Evolutionary conservation across 75 land plant genomes (phyloP).

Genomic region (Pseudotsuga menziesii): DNA sequence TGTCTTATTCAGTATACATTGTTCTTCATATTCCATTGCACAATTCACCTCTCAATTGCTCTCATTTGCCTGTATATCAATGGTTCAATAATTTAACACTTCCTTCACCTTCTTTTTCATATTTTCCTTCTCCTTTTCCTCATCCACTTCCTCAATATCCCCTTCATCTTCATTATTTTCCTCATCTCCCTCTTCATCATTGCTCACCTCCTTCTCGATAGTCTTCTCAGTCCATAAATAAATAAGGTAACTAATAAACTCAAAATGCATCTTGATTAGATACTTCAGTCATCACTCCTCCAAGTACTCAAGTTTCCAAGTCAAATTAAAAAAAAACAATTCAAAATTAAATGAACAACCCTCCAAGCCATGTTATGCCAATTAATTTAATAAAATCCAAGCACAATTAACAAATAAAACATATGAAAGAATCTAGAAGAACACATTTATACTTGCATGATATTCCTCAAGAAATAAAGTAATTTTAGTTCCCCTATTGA

Average conservation of each 20-base stretch:
- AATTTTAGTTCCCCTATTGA: constrained; percentile 74
- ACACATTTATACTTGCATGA: no score
- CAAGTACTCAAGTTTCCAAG: constrained; percentile 15
- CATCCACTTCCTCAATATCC: constrained; percentile 43
- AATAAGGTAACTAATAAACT: constrained; percentile 68
- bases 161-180: constrained; percentile 56
- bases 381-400: no score
- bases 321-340: no score
- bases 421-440: no score
- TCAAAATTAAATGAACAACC: no score
- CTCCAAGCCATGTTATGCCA: no score
- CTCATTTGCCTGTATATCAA: no score
- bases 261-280: constrained; percentile 66
- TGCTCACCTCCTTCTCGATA: constrained; percentile 63
- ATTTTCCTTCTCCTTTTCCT: constrained; percentile 34
- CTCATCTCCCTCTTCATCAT: constrained; percentile 59
- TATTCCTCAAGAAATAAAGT: constrained; percentile 46
- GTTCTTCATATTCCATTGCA: no score
- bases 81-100: no score
- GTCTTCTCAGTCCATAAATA: constrained; percentile 66
- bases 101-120: constrained; percentile 69
- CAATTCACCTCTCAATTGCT: no score
- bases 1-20: no score
- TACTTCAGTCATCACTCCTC: constrained; percentile 72
- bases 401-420: no score